phyloP scores from a whole-genome alignment of 768 basidiomycete species.

The Calocybe indica region DNA sequence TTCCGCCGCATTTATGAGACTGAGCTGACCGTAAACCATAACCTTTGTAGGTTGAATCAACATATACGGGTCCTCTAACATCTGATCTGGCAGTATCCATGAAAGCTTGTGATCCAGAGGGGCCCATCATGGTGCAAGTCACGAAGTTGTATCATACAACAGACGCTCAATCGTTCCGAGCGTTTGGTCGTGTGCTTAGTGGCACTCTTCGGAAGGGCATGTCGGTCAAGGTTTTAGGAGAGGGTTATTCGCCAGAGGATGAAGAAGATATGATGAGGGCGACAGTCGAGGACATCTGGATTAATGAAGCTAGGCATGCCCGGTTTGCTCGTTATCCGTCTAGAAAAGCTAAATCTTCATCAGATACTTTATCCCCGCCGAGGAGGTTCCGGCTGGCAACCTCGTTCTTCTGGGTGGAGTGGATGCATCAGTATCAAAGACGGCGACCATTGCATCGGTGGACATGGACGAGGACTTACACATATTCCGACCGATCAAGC shows the following conservation, averaged over 20 bases:
- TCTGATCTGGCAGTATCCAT: conserved; percentile 75
- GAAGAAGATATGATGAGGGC: conserved; percentile 96
- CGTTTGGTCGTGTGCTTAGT: conserved; percentile 91
- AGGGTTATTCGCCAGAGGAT: conserved; percentile 97
- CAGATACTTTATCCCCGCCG: conserved; percentile 88
- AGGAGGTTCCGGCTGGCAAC: conserved; percentile 88
- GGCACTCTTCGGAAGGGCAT: conserved; percentile 83
- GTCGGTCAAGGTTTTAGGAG: conserved; percentile 93
- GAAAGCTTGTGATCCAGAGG: conserved; percentile 76
- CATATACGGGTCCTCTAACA: conserved; percentile 85
- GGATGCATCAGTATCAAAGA: conserved; percentile 92
- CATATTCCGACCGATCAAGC: conserved; percentile 94
- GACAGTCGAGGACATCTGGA: conserved; percentile 82
- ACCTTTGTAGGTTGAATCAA: conserved; percentile 59
- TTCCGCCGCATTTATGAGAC: background rate
- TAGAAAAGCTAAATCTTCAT: conserved; percentile 4
- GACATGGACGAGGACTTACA: conserved; percentile 82
- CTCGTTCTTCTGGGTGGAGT: conserved; percentile 90
- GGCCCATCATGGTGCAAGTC: conserved; percentile 89
- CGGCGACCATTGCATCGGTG: conserved; percentile 76
- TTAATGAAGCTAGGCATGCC: conserved; percentile 77
- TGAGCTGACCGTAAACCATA: background rate
- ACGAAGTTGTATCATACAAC: conserved; percentile 95
- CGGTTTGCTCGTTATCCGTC: background rate
- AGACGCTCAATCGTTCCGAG: conserved; percentile 94